phyloP scores from a whole-genome alignment of 1,139 yeast species.

The Sugiyamaella castrensis region DNA sequence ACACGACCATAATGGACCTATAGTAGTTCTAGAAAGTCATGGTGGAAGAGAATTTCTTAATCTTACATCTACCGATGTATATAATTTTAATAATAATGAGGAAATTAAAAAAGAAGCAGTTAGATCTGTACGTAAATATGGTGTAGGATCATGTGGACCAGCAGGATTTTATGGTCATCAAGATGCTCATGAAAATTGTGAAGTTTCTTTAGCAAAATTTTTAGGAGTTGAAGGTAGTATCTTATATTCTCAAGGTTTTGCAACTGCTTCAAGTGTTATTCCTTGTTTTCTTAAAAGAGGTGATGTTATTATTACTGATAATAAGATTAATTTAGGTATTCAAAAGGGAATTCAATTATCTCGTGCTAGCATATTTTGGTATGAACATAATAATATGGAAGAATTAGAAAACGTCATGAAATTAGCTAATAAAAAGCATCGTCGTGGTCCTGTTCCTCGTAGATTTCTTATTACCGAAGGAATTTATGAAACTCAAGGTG shows the following conservation, averaged over 20 bases:
- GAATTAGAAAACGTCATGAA: constrained; percentile 69
- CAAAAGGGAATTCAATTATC: constrained; percentile 88
- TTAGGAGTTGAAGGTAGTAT: constrained; percentile 77
- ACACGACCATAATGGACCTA: constrained; percentile 55
- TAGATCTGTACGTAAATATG: constrained; percentile 60
- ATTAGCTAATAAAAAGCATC: constrained; percentile 54
- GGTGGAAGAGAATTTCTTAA: constrained; percentile 32
- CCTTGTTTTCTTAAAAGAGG: constrained; percentile 96
- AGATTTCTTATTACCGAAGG: constrained; percentile 92
- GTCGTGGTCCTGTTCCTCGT: constrained; percentile 70
- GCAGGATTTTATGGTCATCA: constrained; percentile 97
- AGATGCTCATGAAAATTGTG: constrained; percentile 81
- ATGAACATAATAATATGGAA: constrained; percentile 81
- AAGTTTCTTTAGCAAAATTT: constrained; percentile 69
- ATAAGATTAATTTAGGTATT: constrained; percentile 68
- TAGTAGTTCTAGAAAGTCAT: constrained; percentile 39
- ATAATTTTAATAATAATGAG: constrained; percentile 58
- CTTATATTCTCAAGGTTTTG: constrained; percentile 89
- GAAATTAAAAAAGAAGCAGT: constrained; percentile 56
- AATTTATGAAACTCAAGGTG: constrained; percentile 77
- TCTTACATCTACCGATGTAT: constrained; percentile 43
- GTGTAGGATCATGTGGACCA: constrained; percentile 99
- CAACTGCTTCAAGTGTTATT: constrained; percentile 91
- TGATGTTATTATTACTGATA: constrained; percentile 85
- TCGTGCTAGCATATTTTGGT: constrained; percentile 77